phyloP scores from a whole-genome alignment of 257 asterid genomes.

The Solanum clarkiae region DNA sequence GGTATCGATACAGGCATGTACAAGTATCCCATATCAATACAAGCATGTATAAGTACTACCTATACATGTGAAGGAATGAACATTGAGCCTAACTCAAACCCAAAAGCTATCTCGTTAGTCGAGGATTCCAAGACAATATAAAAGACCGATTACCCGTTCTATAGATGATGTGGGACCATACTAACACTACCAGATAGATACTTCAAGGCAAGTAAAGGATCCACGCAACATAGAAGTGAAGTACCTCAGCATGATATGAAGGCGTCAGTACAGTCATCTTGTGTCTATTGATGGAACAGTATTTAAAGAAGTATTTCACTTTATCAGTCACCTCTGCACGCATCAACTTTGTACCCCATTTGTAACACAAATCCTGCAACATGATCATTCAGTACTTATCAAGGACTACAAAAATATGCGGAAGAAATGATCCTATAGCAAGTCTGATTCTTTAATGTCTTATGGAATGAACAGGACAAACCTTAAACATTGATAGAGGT shows the following conservation, averaged over 20 bases:
- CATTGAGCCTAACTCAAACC: background rate
- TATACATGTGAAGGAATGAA: background rate
- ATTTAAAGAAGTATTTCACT: conserved; percentile 87
- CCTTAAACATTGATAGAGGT: conserved; percentile 97
- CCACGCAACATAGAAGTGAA: background rate
- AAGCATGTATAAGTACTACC: background rate
- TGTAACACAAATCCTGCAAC: conserved; percentile 76
- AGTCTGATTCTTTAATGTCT: background rate
- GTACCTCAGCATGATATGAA: conserved; percentile 89
- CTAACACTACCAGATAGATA: background rate
- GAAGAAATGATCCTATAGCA: background rate
- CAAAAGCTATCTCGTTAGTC: background rate
- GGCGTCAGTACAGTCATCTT: conserved; percentile 94
- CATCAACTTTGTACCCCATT: conserved; percentile 68
- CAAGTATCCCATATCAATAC: background rate
- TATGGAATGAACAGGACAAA: conserved; percentile 5
- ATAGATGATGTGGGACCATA: background rate
- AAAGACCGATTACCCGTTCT: background rate
- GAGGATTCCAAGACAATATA: background rate
- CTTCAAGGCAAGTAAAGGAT: background rate
- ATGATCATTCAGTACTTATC: background rate
- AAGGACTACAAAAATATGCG: background rate
- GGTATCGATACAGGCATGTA: background rate
- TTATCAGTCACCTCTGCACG: conserved; percentile 74
- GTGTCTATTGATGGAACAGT: conserved; percentile 86